phyloP scores from a whole-genome alignment of 331 rosid species.

The Acacia pycnantha region DNA sequence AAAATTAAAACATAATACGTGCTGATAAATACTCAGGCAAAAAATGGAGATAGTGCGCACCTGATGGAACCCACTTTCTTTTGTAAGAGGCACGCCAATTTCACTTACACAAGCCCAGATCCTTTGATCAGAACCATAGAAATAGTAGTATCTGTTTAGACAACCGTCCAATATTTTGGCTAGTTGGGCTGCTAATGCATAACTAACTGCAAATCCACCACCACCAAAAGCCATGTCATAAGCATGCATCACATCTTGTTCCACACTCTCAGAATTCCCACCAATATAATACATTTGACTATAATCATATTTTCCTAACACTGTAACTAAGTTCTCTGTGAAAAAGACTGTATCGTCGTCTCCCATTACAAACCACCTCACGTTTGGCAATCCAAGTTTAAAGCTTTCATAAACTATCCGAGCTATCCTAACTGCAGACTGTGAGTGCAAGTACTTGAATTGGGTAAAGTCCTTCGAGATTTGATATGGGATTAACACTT shows the following conservation, averaged over 20 bases:
- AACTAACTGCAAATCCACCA: slow-evolving; percentile 87
- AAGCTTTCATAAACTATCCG: slow-evolving; percentile 76
- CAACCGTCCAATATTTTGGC: slow-evolving; percentile 68
- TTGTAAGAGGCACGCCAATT: slow-evolving; percentile 78
- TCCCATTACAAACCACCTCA: slow-evolving; percentile 98
- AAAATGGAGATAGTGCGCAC: slow-evolving; percentile 34
- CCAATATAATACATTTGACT: slow-evolving; percentile 71
- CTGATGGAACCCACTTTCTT: slow-evolving; percentile 88
- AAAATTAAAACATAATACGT: background rate
- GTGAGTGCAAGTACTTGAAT: slow-evolving; percentile 55
- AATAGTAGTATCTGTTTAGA: slow-evolving; percentile 60
- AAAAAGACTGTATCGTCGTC: slow-evolving; percentile 93
- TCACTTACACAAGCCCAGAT: slow-evolving; percentile 83
- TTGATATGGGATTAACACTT: slow-evolving; percentile 41
- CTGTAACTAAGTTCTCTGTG: slow-evolving; percentile 64
- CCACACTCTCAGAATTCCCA: slow-evolving; percentile 92
- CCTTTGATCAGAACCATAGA: slow-evolving; percentile 97
- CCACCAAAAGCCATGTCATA: slow-evolving; percentile 98
- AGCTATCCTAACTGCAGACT: slow-evolving; percentile 77
- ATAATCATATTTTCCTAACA: slow-evolving; percentile 72
- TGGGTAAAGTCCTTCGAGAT: slow-evolving; percentile 60
- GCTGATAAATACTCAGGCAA: background rate
- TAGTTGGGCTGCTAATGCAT: slow-evolving; percentile 67
- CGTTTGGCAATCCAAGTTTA: slow-evolving; percentile 59
- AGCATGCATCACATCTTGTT: slow-evolving; percentile 74